phyloP scores from a whole-genome alignment of 495 filamentous ascomycete genomes.

The Talaromyces nanjingensis region DNA sequence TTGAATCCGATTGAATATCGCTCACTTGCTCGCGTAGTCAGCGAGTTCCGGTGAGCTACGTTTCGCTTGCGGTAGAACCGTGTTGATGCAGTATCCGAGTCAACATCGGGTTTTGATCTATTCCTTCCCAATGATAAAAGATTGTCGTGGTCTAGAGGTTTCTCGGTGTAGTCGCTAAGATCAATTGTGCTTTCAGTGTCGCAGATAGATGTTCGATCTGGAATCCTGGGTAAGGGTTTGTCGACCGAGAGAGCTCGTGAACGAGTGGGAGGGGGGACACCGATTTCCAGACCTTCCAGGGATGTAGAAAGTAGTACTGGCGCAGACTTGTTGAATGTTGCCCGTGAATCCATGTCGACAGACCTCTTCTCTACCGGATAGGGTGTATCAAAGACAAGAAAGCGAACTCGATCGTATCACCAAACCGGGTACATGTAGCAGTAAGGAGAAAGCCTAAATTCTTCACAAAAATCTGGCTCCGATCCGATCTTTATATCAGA shows the following conservation, averaged over 20 bases:
- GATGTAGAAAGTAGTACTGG: constrained; percentile 13
- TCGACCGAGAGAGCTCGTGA: constrained; percentile 34
- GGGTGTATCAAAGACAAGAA: background rate
- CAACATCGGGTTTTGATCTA: background rate
- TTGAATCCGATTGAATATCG: constrained; percentile 12
- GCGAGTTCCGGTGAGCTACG: background rate
- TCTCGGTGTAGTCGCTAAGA: background rate
- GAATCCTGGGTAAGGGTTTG: constrained; percentile 20
- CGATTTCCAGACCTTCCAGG: constrained; percentile 37
- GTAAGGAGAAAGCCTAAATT: background rate
- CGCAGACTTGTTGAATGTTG: background rate
- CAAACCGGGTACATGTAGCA: background rate
- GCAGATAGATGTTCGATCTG: constrained; percentile 25
- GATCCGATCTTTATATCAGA: constrained; percentile 2
- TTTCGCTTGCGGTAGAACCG: background rate
- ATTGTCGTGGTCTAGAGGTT: background rate
- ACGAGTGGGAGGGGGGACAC: constrained; percentile 23
- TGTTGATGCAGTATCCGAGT: background rate
- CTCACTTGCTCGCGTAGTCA: background rate
- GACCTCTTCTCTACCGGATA: background rate
- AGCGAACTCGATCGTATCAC: background rate
- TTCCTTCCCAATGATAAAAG: background rate
- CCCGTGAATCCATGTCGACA: background rate
- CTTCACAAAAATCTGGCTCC: background rate
- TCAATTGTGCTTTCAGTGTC: constrained; percentile 24